These are phyloP conservation scores for Sclerotinia sclerotiorum DNA, from an alignment of 2,329 filamentous ascomycete species.

Conservation along the genomic window DNA sequence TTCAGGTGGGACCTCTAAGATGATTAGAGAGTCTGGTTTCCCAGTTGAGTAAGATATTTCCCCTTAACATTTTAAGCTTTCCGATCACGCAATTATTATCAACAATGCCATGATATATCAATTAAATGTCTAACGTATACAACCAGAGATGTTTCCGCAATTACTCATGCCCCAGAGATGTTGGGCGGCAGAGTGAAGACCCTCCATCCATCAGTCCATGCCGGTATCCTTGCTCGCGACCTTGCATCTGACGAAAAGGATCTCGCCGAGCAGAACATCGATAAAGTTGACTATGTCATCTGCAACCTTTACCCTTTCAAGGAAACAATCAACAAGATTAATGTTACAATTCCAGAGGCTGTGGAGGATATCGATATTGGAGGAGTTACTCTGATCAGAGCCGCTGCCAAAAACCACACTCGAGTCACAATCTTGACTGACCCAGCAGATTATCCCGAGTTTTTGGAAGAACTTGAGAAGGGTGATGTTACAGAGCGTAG, in stretches of 20 bases:
- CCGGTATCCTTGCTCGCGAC: constrained; percentile 88
- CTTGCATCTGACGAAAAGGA: constrained; percentile 96
- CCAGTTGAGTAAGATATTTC: constrained; percentile 72
- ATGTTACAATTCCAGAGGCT: constrained; percentile 93
- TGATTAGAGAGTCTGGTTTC: constrained; percentile 96
- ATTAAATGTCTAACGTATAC: not conserved
- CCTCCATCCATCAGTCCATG: constrained; percentile 79
- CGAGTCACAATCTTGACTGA: constrained; percentile 96
- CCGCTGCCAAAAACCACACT: constrained; percentile 96
- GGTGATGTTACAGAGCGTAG: constrained; percentile 83
- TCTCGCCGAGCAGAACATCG: constrained; percentile 89
- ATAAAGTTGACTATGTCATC: constrained; percentile 93
- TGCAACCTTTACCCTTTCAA: constrained; percentile 99
- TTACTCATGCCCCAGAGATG: constrained; percentile 97
- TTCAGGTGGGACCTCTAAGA: constrained; percentile 90
- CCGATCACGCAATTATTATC: not conserved
- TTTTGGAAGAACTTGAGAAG: constrained; percentile 83
- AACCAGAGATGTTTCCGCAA: constrained; percentile 89
- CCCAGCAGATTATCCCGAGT: constrained; percentile 88
- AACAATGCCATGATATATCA: not conserved
- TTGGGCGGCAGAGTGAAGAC: constrained; percentile 91
- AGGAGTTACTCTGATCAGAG: constrained; percentile 92
- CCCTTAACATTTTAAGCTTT: constrained; percentile 39
- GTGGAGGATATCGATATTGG: constrained; percentile 99
- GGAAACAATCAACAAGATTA: constrained; percentile 94